A percentile compares a stretch with the other conserved stretches of the same genome.
These are phyloP conservation scores for Fermentozyma sake DNA, from an alignment of 1,139 yeast genomes.

Conservation along the genomic window DNA sequence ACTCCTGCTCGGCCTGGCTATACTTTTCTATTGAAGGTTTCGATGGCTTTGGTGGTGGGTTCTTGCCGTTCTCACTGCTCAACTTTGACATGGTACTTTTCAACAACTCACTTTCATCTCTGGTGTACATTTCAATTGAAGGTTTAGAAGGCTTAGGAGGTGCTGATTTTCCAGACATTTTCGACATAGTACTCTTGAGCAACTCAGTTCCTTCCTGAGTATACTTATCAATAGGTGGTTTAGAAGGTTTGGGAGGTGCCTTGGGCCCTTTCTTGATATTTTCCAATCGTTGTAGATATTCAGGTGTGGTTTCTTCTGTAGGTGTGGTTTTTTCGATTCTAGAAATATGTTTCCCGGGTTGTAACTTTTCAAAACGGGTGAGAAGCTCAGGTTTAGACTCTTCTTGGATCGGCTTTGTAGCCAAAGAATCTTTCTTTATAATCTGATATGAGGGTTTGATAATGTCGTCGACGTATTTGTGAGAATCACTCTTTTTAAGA, in stretches of 20 bases:
- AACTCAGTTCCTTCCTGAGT: constrained; percentile 10
- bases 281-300: constrained; percentile 9
- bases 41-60: constrained; percentile 5
- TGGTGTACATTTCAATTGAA: constrained; percentile 9
- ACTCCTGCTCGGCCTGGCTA: constrained; percentile 9
- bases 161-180: constrained; percentile 5
- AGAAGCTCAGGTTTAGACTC: no score
- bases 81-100: constrained; percentile 12
- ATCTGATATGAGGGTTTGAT: constrained; percentile 11
- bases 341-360: no score
- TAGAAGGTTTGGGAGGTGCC: constrained; percentile 10
- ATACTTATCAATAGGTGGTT: constrained; percentile 11
- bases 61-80: constrained; percentile 3
- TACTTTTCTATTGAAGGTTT: constrained; percentile 6
- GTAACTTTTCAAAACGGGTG: no score
- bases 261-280: constrained; percentile 5
- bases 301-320: constrained; percentile 10
- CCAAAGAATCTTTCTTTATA: constrained; percentile 9
- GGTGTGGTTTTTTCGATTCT: no score
- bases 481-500: constrained; percentile 14
- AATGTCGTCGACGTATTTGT: constrained; percentile 10
- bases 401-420: constrained; percentile 5
- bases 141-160: constrained; percentile 15
- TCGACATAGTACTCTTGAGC: constrained; percentile 4
- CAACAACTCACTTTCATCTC: constrained; percentile 11